Conservation (phyloP, 1,284 basidiomycete species). For the Chalciporus sp. region DNA sequence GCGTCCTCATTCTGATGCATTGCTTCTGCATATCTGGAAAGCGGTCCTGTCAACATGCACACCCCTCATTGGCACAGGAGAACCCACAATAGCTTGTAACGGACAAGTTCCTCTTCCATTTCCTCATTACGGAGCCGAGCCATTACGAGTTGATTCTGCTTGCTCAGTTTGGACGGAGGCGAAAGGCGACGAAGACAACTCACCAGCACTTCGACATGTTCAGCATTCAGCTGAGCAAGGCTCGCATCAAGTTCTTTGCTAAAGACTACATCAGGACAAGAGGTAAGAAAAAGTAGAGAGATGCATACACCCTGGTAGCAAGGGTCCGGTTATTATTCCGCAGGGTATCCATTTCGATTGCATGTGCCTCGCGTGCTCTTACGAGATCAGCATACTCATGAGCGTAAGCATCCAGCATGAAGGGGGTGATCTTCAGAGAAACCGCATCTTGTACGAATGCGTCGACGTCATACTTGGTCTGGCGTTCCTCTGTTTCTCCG, state of each 20-base stretch:
- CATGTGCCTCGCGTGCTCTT: slow-evolving; percentile 73
- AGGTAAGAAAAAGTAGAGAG: not conserved
- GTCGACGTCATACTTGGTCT: slow-evolving; percentile 63
- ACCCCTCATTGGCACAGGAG: not conserved
- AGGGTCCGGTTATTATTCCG: slow-evolving; percentile 78
- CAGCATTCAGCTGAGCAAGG: slow-evolving; percentile 76
- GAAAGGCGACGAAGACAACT: slow-evolving; percentile 25
- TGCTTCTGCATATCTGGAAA: slow-evolving; percentile 79
- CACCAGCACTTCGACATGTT: slow-evolving; percentile 78
- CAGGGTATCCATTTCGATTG: slow-evolving; percentile 78
- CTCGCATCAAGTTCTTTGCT: slow-evolving; percentile 81
- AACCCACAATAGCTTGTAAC: slow-evolving; percentile 86
- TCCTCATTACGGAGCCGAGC: slow-evolving; percentile 86
- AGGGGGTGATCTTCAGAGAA: slow-evolving; percentile 82
- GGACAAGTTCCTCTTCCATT: slow-evolving; percentile 86
- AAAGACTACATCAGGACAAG: slow-evolving; percentile 8
- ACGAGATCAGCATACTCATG: slow-evolving; percentile 83
- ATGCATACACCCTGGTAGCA: slow-evolving; percentile 75
- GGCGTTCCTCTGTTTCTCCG: slow-evolving; percentile 33
- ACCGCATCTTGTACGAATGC: slow-evolving; percentile 87
- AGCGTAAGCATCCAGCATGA: slow-evolving; percentile 88
- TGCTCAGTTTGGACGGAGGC: slow-evolving; percentile 7
- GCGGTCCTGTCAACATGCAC: not conserved
- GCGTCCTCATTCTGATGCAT: slow-evolving; percentile 85
- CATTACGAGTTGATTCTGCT: slow-evolving; percentile 87